Conservation (phyloP, 257 asterid genomes). For the Solanum sparsipilum region DNA sequence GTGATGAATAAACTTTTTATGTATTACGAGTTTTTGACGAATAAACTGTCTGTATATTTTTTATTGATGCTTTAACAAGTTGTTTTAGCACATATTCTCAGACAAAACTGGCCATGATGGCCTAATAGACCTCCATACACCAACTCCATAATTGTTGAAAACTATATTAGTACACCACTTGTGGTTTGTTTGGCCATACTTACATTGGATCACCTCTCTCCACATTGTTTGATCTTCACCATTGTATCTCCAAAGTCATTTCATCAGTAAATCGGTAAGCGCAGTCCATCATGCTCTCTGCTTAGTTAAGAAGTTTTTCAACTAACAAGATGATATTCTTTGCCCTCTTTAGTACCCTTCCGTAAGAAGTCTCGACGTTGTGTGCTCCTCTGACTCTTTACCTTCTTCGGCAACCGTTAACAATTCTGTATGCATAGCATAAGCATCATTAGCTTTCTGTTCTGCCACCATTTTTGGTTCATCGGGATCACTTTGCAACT, state of each 20-base stretch:
- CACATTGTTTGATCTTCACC: no score
- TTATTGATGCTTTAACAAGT: background rate
- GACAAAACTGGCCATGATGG: no score
- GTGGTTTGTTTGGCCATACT: no score
- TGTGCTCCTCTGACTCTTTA: slow-evolving; percentile 8
- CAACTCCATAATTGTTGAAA: no score
- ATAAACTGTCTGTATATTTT: background rate
- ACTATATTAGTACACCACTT: no score
- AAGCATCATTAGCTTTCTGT: slow-evolving; percentile 23
- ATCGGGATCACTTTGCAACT: slow-evolving; percentile 34
- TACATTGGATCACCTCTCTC: no score
- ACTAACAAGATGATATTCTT: no score
- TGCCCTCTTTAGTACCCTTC: background rate
- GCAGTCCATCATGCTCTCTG: background rate
- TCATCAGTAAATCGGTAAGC: background rate
- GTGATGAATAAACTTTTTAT: background rate
- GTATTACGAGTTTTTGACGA: background rate
- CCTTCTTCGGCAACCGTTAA: slow-evolving; percentile 21
- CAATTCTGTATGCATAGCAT: slow-evolving; percentile 17
- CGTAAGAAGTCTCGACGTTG: background rate
- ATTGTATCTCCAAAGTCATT: no score
- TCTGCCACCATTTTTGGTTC: slow-evolving; percentile 19
- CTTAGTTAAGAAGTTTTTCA: background rate
- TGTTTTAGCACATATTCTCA: background rate
- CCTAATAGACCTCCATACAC: no score